These are phyloP conservation scores for Solanum chiquidenum DNA, from an alignment of 257 asterid species.

Conservation along the genomic window DNA sequence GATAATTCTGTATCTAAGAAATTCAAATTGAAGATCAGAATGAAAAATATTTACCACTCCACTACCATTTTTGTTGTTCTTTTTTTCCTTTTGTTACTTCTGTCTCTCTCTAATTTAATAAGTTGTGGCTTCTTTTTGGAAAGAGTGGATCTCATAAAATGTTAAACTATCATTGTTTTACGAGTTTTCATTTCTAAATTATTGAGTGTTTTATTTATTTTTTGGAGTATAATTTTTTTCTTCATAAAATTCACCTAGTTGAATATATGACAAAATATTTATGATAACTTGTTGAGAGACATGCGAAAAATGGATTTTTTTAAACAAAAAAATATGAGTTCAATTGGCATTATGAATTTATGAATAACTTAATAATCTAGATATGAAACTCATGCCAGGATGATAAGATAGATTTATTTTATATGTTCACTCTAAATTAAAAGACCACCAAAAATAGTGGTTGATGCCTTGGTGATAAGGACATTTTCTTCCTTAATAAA, in stretches of 20 bases:
- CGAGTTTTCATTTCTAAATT: neutral
- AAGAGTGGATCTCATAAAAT: neutral
- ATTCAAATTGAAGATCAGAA: no score
- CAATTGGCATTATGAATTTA: neutral
- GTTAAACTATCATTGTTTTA: neutral
- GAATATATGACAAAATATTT: neutral
- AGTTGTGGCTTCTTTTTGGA: neutral
- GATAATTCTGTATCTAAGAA: rapidly evolving
- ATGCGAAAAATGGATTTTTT: neutral
- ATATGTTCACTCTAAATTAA: neutral
- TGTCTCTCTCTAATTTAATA: neutral
- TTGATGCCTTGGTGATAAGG: neutral
- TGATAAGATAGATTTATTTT: no score
- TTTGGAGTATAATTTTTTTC: neutral
- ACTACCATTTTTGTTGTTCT: no score
- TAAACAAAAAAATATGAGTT: neutral
- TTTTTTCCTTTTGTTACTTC: neutral
- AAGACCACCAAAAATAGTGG: neutral
- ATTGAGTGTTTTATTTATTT: neutral
- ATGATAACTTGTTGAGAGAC: neutral
- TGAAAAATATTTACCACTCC: no score
- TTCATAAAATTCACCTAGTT: neutral
- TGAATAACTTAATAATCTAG: neutral
- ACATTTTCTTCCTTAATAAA: neutral
- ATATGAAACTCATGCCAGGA: neutral